Evolutionary conservation across 257 asterid species (phyloP), one percentile per base, ranked within the genome.

Genomic region (Anisodus tanguticus): DNA sequence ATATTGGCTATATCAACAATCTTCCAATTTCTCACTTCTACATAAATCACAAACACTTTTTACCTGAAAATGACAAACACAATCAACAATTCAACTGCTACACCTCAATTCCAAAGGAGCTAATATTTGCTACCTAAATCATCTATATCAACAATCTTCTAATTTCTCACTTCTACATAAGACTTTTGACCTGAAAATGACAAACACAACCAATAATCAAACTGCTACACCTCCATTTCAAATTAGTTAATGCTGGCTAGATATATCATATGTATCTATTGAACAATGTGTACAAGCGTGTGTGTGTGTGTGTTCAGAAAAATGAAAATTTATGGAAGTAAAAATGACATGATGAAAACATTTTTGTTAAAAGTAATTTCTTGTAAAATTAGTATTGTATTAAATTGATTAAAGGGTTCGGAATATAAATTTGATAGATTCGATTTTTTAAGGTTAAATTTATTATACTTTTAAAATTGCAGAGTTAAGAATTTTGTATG

Each of bases 91-190:
- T 67, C 81, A 76, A 76, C 62, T 76, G 39, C 8, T 63, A 31
- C 43, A 66, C 69, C 69, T 9, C 69, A 63, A 22, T 7, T 60
- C 13, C 53, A n/a, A 79, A 76, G 62, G 26, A 82, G 71, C 7
- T 19, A n/a, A 69, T 82, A 3, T 5, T 39, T 16, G 3, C 45
- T 2, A 41, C 5, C 3, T 41, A 41, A 3, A 41, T 3, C 45
- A 41, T 41, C 45, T 3, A 41, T 41, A 41, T 41, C 45, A 58
- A 58, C 63, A 88, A 81, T 93, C 98, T 68, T 94, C 97, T 10
- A 97, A 91, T 8, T 93, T 90, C 80, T 92, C 94, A 82, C 86
- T 82, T 85, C 86, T 94, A 88, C 98, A 94, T 83, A 94, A 95
- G 86, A 87, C 89, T 88, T 70, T 85, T 95, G 87, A 93, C 97